Percentiles rank a stretch among this genome's conserved stretches.
Conservation (phyloP, 2,329 filamentous ascomycete species). For the Thyridium curvatum region DNA sequence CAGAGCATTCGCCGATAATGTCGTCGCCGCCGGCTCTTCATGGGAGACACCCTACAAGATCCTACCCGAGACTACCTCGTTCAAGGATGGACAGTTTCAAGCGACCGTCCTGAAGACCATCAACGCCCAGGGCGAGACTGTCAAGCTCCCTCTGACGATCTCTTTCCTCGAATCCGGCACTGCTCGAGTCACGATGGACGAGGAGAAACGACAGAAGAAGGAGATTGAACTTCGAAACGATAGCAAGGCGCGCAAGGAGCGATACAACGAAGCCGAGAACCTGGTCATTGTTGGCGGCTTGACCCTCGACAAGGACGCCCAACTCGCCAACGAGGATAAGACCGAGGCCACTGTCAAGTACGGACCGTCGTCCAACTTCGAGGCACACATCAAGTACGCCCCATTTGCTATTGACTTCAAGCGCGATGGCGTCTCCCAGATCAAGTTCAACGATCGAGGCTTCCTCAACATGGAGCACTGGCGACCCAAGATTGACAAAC, state of each 20-base stretch:
- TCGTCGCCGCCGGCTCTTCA: slow-evolving; percentile 52
- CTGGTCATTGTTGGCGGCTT: slow-evolving; percentile 83
- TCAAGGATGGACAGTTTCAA: slow-evolving; percentile 74
- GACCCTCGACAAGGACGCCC: slow-evolving; percentile 64
- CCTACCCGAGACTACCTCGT: slow-evolving; percentile 61
- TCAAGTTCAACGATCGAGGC: slow-evolving; percentile 87
- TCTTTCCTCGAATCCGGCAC: slow-evolving; percentile 87
- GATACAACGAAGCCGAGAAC: slow-evolving; percentile 86
- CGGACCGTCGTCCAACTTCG: slow-evolving; percentile 67
- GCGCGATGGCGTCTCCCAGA: slow-evolving; percentile 71
- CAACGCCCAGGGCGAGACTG: slow-evolving; percentile 56
- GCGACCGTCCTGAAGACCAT: slow-evolving; percentile 79
- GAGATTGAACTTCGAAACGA: slow-evolving; percentile 82
- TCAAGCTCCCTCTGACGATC: slow-evolving; percentile 75
- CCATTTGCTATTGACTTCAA: slow-evolving; percentile 86
- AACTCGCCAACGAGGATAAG: slow-evolving; percentile 61
- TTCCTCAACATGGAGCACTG: slow-evolving; percentile 93
- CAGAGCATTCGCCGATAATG: slow-evolving; percentile 78
- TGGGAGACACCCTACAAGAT: slow-evolving; percentile 82
- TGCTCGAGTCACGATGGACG: slow-evolving; percentile 82
- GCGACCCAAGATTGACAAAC: slow-evolving; percentile 73
- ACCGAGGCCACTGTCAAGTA: slow-evolving; percentile 71
- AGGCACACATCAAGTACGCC: slow-evolving; percentile 75
- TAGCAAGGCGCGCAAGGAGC: slow-evolving; percentile 80
- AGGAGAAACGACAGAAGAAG: slow-evolving; percentile 82